phyloP scores from a whole-genome alignment of 2,329 filamentous ascomycete genomes.

The Sarocladium oryzae region DNA sequence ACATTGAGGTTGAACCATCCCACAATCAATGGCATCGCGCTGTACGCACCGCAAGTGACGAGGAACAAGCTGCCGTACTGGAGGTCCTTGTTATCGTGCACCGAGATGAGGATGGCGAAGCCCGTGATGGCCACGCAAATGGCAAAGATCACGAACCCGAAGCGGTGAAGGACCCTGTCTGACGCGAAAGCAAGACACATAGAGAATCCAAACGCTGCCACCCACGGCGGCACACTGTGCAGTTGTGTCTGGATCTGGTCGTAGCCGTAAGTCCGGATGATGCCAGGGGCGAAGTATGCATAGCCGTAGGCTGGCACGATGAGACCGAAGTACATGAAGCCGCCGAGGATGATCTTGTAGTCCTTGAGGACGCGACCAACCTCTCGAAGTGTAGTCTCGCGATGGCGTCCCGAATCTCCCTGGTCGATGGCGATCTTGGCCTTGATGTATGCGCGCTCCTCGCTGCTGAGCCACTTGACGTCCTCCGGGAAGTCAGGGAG shows the following conservation, averaged over 20 bases:
- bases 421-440: slow-evolving; percentile 63
- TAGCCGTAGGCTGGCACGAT: slow-evolving; percentile 74
- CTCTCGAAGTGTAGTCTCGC: slow-evolving; percentile 52
- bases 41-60: slow-evolving; percentile 72
- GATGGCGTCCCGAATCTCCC: slow-evolving; percentile 52
- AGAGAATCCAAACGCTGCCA: slow-evolving; percentile 68
- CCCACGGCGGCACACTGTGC: slow-evolving; percentile 52
- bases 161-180: slow-evolving; percentile 67
- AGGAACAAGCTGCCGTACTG: slow-evolving; percentile 80
- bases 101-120: slow-evolving; percentile 65
- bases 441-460: slow-evolving; percentile 61
- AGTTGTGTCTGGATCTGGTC: slow-evolving; percentile 50
- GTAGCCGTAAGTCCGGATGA: slow-evolving; percentile 63
- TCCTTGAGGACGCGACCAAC: slow-evolving; percentile 62
- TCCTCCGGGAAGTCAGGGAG: slow-evolving; percentile 72
- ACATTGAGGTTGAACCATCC: slow-evolving; percentile 83
- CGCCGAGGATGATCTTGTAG: slow-evolving; percentile 66
- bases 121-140: slow-evolving; percentile 68
- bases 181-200: slow-evolving; percentile 69
- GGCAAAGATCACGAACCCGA: slow-evolving; percentile 64
- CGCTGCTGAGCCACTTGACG: slow-evolving; percentile 63
- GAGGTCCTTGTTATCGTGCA: slow-evolving; percentile 59
- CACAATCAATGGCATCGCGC: slow-evolving; percentile 81
- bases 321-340: slow-evolving; percentile 76
- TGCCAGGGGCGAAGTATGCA: slow-evolving; percentile 69